Base-by-base conservation (phyloP, 164 flowering plant species). In the Vitis rotundifolia region DNA sequence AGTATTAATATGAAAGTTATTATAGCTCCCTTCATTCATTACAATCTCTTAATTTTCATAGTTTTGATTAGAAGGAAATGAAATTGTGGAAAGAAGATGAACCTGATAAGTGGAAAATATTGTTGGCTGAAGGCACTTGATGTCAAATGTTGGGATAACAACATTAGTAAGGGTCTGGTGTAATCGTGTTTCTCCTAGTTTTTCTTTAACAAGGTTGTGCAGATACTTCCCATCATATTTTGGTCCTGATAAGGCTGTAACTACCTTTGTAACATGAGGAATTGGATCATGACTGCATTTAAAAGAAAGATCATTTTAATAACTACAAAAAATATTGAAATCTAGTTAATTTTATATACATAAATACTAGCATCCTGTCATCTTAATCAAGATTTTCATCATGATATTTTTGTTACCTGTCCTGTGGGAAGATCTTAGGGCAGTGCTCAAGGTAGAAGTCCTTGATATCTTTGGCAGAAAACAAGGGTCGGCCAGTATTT, bases 171-270 rank as follows among this genome's bases (percentile, higher is more conserved):
- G 14, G 5, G 78, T 71, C 50, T 79, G 59, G 61, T 69, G 54
- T 47, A 76, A 9, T 31, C 60, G 37, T 10, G n/a, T 64, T 4
- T 60, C 19, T 6, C 77, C 77, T 8, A 79, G 19, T 51, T 67
- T 65, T 26, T 77, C 71, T n/a, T 60, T 71, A 1, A 79, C 66
- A 2, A 76, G 12, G 3, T 26, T 50, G 18, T 74, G 79, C 1
- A 79, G 69, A 64, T 79, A 79, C 44, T 76, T 69, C 11, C 82
- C 82, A 55, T 79, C 59, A 49, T 79, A 76, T 49, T 79, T 79
- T 2, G 82, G 80, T 14, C 79, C 82, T 2, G 18, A 4, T 31
- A 79, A 0, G 9, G 69, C 71, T 29, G 63, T 61, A 14, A 75
- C 29, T 6, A 75, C 8, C 49, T 68, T 69, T 57, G 29, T 29